phyloP scores from a whole-genome alignment of 177 flowering plant genomes.

The Vitis hybrid region DNA sequence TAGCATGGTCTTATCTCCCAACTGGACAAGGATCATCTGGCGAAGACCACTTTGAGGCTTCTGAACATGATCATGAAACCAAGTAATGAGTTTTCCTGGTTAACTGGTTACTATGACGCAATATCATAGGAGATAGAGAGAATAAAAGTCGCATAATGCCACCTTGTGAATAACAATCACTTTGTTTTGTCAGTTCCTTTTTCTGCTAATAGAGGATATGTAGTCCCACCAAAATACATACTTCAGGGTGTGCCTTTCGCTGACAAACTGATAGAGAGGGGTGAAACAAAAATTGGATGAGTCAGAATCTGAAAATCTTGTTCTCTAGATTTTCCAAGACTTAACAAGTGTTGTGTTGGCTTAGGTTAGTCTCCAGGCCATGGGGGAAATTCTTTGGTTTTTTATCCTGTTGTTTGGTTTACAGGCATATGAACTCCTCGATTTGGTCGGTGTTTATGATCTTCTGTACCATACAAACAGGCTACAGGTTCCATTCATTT shows the following conservation, averaged over 20 bases:
- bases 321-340: background rate
- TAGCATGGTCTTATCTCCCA: slow-evolving; percentile 71
- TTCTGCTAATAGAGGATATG: slow-evolving; percentile 6
- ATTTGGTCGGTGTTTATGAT: no score
- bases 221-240: slow-evolving; percentile 6
- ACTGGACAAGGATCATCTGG: slow-evolving; percentile 38
- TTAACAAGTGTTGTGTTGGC: background rate
- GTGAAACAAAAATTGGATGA: background rate
- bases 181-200: slow-evolving; percentile 7
- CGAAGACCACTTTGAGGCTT: slow-evolving; percentile 12
- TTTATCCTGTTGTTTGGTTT: background rate
- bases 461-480: no score
- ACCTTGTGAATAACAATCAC: slow-evolving; percentile 23
- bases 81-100: slow-evolving; percentile 10
- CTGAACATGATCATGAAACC: slow-evolving; percentile 22
- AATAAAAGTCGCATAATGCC: slow-evolving; percentile 7
- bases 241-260: background rate
- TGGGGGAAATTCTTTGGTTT: no score
- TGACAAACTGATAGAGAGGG: slow-evolving; percentile 4
- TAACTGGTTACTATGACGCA: background rate
- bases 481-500: no score
- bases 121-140: background rate
- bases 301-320: background rate
- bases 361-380: no score
- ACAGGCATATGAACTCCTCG: no score